Evolutionary conservation across 1,139 yeast genomes (phyloP).

Genomic region (Geotrichum bryndzae): DNA sequence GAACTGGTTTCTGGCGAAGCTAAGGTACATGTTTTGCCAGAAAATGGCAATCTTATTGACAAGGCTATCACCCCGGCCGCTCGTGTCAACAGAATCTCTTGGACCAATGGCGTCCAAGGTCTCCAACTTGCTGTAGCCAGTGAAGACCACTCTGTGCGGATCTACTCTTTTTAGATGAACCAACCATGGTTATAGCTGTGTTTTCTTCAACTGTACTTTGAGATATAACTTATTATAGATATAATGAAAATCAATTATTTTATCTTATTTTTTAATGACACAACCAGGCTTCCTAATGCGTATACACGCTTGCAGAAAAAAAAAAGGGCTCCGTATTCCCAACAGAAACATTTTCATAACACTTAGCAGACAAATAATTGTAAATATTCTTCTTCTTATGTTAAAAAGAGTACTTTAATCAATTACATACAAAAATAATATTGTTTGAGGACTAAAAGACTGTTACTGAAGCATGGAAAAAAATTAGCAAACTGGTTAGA

Average conservation of each 20-base stretch:
- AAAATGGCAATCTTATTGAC: neutral
- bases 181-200: neutral
- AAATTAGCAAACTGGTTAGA: too few species aligned
- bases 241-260: neutral
- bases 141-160: constrained; percentile 54
- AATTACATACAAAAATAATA: too few species aligned
- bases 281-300: too few species aligned
- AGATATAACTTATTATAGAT: neutral
- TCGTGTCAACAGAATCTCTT: constrained; percentile 56
- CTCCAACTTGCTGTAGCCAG: constrained; percentile 58
- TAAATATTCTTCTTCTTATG: too few species aligned
- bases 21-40: constrained; percentile 35
- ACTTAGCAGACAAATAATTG: too few species aligned
- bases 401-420: too few species aligned
- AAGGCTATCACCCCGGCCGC: constrained; percentile 45
- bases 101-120: constrained; percentile 37
- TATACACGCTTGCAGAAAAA: too few species aligned
- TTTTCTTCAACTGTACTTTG: neutral
- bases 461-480: too few species aligned
- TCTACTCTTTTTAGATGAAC: constrained; percentile 9
- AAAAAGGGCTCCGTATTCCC: too few species aligned
- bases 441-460: too few species aligned
- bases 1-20: constrained; percentile 18
- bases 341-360: too few species aligned
- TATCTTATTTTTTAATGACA: too few species aligned